Conservation (phyloP, 805 yeast species). For the Saccharomycopsis vini region DNA sequence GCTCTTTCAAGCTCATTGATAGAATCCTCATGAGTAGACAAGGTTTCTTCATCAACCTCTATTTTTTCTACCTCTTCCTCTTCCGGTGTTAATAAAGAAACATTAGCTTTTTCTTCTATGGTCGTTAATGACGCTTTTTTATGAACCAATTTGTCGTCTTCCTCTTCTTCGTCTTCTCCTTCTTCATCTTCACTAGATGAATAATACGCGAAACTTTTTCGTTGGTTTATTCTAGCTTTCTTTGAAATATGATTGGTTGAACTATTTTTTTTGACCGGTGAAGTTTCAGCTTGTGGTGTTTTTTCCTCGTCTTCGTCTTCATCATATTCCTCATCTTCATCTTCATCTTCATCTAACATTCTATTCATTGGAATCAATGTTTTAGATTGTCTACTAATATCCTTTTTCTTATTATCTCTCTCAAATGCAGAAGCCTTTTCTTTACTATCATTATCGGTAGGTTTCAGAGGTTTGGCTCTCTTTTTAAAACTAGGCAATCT, state of each 20-base stretch:
- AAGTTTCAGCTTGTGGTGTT: conserved; percentile 21
- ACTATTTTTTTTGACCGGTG: conserved; percentile 19
- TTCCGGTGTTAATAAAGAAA: background rate
- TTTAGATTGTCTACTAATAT: background rate
- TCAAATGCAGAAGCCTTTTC: conserved; percentile 22
- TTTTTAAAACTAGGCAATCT: conserved; percentile 23
- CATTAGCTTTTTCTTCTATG: background rate
- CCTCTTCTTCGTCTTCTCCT: conserved; percentile 9
- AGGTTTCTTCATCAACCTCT: no score
- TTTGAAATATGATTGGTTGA: background rate
- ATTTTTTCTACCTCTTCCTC: conserved; percentile 20
- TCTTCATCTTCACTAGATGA: conserved; percentile 16
- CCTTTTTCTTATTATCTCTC: conserved; percentile 23
- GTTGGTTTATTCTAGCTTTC: background rate
- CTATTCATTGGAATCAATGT: conserved; percentile 21
- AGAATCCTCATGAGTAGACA: background rate
- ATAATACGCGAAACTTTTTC: conserved; percentile 4
- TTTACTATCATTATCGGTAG: conserved; percentile 19
- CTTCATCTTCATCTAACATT: conserved; percentile 18
- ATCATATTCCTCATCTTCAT: conserved; percentile 10
- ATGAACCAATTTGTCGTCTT: background rate
- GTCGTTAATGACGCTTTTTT: background rate
- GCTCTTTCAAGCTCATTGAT: background rate
- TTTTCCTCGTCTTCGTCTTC: conserved; percentile 23
- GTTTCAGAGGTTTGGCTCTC: no score